Evolutionary conservation across 768 basidiomycete genomes (phyloP).

Genomic region (Lentinula guzmanii): DNA sequence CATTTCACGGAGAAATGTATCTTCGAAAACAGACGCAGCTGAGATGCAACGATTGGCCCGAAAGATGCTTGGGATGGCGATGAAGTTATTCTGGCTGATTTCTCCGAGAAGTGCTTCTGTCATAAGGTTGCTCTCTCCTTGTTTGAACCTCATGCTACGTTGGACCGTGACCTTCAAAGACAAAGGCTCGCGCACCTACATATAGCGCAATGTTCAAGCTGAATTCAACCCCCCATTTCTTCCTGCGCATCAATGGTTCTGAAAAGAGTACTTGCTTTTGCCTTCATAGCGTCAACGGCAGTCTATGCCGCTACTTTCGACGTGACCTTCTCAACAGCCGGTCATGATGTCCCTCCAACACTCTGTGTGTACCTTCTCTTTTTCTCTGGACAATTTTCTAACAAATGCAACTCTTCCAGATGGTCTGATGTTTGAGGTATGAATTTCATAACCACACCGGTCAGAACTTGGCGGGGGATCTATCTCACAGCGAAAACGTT

Average conservation of each 20-base stretch:
- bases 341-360: neutral
- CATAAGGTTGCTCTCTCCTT: neutral
- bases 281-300: neutral
- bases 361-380: neutral
- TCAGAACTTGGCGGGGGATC: too few relatives aligned
- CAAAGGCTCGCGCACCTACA: neutral
- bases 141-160: neutral
- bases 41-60: too few relatives aligned
- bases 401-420: constrained; percentile 21
- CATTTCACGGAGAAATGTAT: too few relatives aligned
- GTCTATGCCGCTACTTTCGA: neutral
- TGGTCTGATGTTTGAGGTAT: constrained; percentile 58
- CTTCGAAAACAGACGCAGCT: too few relatives aligned
- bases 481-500: neutral
- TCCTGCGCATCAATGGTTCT: neutral
- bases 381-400: too few relatives aligned
- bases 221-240: neutral
- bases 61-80: too few relatives aligned
- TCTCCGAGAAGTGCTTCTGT: neutral
- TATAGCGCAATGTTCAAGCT: neutral
- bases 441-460: neutral
- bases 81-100: neutral
- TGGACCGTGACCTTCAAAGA: neutral
- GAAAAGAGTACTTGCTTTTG: neutral
- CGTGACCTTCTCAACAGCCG: neutral